Base-by-base conservation (phyloP, 2,329 filamentous ascomycete species). In the Penicillium nordicum region DNA sequence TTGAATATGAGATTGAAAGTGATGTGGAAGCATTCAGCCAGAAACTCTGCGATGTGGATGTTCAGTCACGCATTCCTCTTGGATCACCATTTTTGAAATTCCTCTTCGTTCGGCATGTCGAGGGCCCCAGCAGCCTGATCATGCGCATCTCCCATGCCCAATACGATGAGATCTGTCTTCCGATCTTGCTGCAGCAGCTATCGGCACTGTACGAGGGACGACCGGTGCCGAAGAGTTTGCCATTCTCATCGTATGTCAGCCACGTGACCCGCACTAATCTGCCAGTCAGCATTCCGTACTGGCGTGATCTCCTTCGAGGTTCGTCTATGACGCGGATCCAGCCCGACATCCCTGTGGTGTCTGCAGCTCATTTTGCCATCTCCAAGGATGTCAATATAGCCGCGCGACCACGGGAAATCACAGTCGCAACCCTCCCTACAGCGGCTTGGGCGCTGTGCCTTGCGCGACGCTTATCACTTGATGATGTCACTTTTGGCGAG, bases 131-230 rank as follows among this genome's bases (percentile, higher is more conserved):
- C 44, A 49, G 51, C 29, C 78, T 80, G 2, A 47, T 53, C 42
- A 78, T 85, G 71, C 80, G 84, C 59, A 79, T 87, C 55, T 86
- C 84, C 0, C 84, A 87, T 66, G 81, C 84, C 0, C 84, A 86
- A 62, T 86, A 87, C 67, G 84, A 87, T 59, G 84, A 84, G 61
- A 83, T 86, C 42, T 86, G 81, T 61, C 77, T 87, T 5, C 82
- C 82, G 0, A 69, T 78, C 4, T 74, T 86, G n/a, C 77, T 86
- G 34, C 76, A 76, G 25, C 82, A 86, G 65, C 77, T 86, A 9
- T 79, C 78, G 0, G 75, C 76, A 0, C 67, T 86, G 6, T 83
- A 79, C 43, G 52, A 65, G 6, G 69, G 67, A 11, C 58, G 53
- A 6, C 9, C 57, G 1, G 59, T 76, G 2, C 62, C 67, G 1